Percentiles rank a stretch among this genome's conserved stretches.
Conservation (phyloP, 2,329 filamentous ascomycete species). For the Fonsecaea monophora region DNA sequence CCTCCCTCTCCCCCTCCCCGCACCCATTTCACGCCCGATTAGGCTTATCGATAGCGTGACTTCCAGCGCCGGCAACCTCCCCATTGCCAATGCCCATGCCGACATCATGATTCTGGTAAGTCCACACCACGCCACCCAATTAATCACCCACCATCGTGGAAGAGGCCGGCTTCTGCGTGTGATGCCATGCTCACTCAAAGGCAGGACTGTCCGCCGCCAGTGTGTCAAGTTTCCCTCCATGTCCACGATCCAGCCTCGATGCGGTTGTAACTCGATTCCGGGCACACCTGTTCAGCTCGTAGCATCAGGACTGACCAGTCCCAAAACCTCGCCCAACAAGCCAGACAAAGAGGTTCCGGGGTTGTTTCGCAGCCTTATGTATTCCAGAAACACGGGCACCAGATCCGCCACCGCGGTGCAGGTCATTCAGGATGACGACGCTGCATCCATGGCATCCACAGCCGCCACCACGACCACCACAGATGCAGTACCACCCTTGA, state of each 20-base stretch:
- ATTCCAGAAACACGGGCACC: conserved; percentile 21
- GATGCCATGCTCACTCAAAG: conserved; percentile 12
- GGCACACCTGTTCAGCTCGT: conserved; percentile 7
- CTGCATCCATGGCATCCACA: conserved; percentile 30
- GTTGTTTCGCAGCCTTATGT: conserved; percentile 16
- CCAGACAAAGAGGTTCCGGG: not conserved
- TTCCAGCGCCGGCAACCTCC: conserved; percentile 13
- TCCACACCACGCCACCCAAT: not conserved
- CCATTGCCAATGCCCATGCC: not conserved
- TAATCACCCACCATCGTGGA: not conserved
- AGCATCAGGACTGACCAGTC: not conserved
- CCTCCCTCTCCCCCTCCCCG: conserved; percentile 19
- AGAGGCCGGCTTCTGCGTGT: not conserved
- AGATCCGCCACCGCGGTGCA: conserved; percentile 22
- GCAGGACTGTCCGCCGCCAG: conserved; percentile 14
- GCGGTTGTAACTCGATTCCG: conserved; percentile 8
- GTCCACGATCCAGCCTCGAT: conserved; percentile 9
- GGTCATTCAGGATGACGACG: conserved; percentile 30
- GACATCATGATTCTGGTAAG: conserved; percentile 27
- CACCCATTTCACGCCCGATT: conserved; percentile 24
- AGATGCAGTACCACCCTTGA: conserved; percentile 39
- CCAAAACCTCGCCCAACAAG: not conserved
- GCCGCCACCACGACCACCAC: conserved; percentile 28
- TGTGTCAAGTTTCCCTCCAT: not conserved
- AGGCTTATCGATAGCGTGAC: conserved; percentile 33